Evolutionary conservation across 2,329 filamentous ascomycete genomes (phyloP).

Genomic region (Talaromyces verruculosus): DNA sequence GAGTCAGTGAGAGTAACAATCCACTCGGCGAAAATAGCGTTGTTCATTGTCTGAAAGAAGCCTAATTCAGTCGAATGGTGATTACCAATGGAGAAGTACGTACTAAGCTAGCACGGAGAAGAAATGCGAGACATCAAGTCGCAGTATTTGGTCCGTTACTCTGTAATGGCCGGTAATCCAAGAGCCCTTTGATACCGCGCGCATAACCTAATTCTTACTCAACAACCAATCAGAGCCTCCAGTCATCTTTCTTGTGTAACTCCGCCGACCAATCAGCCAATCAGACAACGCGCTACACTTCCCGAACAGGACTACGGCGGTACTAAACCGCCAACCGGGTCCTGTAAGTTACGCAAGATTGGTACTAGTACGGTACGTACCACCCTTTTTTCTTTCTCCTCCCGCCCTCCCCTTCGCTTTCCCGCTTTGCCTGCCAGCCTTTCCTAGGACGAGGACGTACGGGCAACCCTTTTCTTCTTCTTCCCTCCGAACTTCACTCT

Average conservation of each 20-base stretch:
- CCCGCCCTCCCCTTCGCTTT: background rate
- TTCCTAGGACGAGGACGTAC: too few species aligned
- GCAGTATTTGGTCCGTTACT: background rate
- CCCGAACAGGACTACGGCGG: slow-evolving; percentile 7
- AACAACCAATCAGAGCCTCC: background rate
- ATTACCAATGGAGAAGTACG: background rate
- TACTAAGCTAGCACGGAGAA: background rate
- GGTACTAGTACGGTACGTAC: slow-evolving; percentile 2
- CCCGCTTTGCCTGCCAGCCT: background rate
- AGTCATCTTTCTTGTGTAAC: background rate
- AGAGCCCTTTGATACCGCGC: slow-evolving; percentile 1
- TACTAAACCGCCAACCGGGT: background rate
- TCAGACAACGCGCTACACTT: background rate
- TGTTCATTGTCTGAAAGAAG: background rate
- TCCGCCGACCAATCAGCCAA: background rate
- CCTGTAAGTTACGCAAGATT: slow-evolving; percentile 7
- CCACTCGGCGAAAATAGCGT: too few species aligned
- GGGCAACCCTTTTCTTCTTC: slow-evolving; percentile 1
- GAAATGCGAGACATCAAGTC: background rate
- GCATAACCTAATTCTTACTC: background rate
- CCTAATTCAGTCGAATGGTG: background rate
- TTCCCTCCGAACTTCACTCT: background rate
- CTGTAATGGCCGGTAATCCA: background rate
- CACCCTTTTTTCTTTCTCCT: slow-evolving; percentile 10
- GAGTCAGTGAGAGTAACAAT: background rate